phyloP scores from a whole-genome alignment of 495 filamentous ascomycete genomes.

The Diplogelasinospora grovesii region DNA sequence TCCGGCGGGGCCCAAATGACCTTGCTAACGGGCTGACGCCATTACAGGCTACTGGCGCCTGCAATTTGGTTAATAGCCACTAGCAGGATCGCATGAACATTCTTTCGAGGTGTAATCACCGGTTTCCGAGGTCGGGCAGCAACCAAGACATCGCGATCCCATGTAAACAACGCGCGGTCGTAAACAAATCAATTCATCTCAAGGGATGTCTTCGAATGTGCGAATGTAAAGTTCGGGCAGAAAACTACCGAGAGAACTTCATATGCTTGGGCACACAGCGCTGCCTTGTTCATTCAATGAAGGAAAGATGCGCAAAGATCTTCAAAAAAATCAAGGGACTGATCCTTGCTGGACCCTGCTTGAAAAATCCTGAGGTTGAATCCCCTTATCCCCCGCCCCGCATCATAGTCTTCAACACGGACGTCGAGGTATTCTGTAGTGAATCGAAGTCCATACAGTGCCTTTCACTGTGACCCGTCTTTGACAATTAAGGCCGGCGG shows the following conservation, averaged over 20 bases:
- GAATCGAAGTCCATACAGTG: conserved; percentile 16
- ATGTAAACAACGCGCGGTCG: conserved; percentile 21
- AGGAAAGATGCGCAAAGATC: too few relatives aligned
- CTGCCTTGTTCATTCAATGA: too few relatives aligned
- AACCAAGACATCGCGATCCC: not conserved
- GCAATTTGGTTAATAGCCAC: conserved; percentile 23
- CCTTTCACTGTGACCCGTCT: conserved; percentile 1
- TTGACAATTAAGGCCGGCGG: too few relatives aligned
- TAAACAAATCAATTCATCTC: too few relatives aligned
- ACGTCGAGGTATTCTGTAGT: too few relatives aligned
- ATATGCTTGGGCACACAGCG: too few relatives aligned
- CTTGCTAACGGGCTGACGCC: conserved; percentile 14
- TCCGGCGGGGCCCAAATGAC: conserved; percentile 7
- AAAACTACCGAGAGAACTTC: too few relatives aligned
- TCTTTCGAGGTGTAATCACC: conserved; percentile 12
- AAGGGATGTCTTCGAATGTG: too few relatives aligned
- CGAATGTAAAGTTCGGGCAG: too few relatives aligned
- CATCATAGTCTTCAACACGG: conserved; percentile 1
- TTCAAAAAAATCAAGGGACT: not conserved
- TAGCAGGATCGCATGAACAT: conserved; percentile 13
- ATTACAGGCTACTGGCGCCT: conserved; percentile 15
- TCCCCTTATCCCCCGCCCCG: conserved; percentile 2
- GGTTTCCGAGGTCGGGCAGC: conserved; percentile 6
- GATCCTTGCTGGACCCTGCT: too few relatives aligned
- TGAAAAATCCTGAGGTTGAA: not conserved